Percentiles rank a stretch among this genome's conserved stretches.
Evolutionary conservation across 768 basidiomycete species (phyloP).

Genomic region (Russula compacta): DNA sequence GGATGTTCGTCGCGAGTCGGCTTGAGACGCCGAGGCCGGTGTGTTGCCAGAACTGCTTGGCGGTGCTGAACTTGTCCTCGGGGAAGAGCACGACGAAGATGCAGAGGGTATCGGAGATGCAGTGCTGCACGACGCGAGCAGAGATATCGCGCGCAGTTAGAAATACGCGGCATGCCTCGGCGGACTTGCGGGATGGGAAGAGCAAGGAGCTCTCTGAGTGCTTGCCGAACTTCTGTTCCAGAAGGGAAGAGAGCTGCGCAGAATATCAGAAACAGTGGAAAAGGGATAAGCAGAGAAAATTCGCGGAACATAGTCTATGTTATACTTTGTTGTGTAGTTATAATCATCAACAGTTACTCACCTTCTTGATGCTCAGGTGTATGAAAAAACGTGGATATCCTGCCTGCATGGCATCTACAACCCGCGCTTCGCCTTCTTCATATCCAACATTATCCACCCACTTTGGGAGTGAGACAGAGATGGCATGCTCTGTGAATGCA

Average conservation of each 20-base stretch:
- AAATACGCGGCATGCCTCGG: slow-evolving; percentile 69
- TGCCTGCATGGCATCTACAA: slow-evolving; percentile 69
- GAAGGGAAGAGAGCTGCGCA: slow-evolving; percentile 64
- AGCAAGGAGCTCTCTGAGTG: slow-evolving; percentile 70
- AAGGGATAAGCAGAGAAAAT: background rate
- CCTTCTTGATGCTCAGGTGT: slow-evolving; percentile 76
- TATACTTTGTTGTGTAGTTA: too few relatives aligned
- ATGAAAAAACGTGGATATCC: slow-evolving; percentile 97
- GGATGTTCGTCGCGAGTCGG: slow-evolving; percentile 73
- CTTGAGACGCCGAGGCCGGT: slow-evolving; percentile 85
- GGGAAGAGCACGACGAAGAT: slow-evolving; percentile 83
- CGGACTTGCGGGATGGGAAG: slow-evolving; percentile 62
- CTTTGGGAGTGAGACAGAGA: slow-evolving; percentile 89
- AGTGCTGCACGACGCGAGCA: slow-evolving; percentile 57
- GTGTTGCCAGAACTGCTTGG: slow-evolving; percentile 96
- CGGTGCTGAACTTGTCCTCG: slow-evolving; percentile 45
- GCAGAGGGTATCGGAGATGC: slow-evolving; percentile 39
- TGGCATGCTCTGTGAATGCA: slow-evolving; percentile 73
- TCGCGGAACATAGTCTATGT: too few relatives aligned
- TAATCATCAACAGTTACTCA: slow-evolving; percentile 25
- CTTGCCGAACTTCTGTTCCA: slow-evolving; percentile 68
- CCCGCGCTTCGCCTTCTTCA: slow-evolving; percentile 78
- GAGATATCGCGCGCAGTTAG: slow-evolving; percentile 45
- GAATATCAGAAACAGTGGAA: background rate
- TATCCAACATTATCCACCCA: slow-evolving; percentile 91